These are phyloP conservation scores for Casaregolazyma suthepensis DNA, from an alignment of 1,139 yeast species.

Conservation along the genomic window DNA sequence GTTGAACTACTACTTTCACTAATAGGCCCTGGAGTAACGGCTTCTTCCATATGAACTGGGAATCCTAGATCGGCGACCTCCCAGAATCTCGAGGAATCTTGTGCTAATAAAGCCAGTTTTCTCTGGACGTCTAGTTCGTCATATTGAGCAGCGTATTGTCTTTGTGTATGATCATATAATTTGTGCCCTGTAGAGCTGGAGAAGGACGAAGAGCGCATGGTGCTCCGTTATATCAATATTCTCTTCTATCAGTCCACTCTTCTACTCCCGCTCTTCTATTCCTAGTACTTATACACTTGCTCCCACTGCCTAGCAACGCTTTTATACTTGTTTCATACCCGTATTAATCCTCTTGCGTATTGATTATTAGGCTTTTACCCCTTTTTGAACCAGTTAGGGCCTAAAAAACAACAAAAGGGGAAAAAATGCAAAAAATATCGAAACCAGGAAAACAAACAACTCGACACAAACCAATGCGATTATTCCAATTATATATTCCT, in stretches of 20 bases:
- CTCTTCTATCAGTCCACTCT: too few species aligned
- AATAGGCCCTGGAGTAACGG: background rate
- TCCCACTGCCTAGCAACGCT: too few species aligned
- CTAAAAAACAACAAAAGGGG: background rate
- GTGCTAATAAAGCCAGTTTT: constrained; percentile 21
- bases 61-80: constrained; percentile 29
- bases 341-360: background rate
- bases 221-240: too few species aligned
- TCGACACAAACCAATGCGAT: too few species aligned
- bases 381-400: background rate
- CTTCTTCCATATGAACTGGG: constrained; percentile 17
- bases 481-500: background rate
- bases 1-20: background rate
- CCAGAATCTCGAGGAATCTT: constrained; percentile 23
- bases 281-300: too few species aligned
- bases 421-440: background rate
- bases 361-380: background rate
- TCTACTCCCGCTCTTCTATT: too few species aligned
- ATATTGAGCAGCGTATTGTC: constrained; percentile 16
- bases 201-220: background rate
- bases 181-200: background rate
- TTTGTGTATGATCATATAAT: too few species aligned
- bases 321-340: background rate
- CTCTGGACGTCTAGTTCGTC: constrained; percentile 22
- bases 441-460: too few species aligned